These are phyloP conservation scores for Alternaria postmessia DNA, from an alignment of 2,329 filamentous ascomycete genomes.

Conservation along the genomic window DNA sequence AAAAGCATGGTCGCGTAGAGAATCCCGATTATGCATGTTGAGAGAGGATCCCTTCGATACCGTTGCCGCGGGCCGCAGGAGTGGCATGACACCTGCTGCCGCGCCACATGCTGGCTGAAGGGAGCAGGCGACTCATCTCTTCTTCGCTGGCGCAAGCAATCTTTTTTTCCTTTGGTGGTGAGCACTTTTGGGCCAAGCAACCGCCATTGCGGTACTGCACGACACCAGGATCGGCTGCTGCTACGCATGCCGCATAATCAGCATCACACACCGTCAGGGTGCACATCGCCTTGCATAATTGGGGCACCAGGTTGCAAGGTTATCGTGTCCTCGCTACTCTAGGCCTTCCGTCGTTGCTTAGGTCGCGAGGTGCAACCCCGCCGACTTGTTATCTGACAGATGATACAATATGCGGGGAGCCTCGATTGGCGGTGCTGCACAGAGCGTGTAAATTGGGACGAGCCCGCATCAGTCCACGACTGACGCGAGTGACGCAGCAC, in stretches of 20 bases:
- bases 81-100: conserved; percentile 29
- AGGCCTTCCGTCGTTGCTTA: conserved; percentile 23
- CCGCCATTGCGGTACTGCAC: conserved; percentile 26
- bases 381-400: conserved; percentile 26
- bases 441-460: conserved; percentile 12
- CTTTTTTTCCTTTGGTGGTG: neutral
- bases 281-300: conserved; percentile 15
- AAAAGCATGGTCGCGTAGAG: conserved; percentile 3
- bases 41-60: conserved; percentile 9
- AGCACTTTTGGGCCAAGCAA: neutral
- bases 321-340: conserved; percentile 29
- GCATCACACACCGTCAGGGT: conserved; percentile 28
- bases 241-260: conserved; percentile 22
- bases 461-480: conserved; percentile 26
- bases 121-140: conserved; percentile 22
- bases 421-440: neutral
- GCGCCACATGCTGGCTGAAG: conserved; percentile 10
- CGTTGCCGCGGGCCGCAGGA: conserved; percentile 23
- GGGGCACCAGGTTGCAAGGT: conserved; percentile 19
- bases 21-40: conserved; percentile 14
- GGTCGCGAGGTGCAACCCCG: conserved; percentile 22
- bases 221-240: conserved; percentile 17
- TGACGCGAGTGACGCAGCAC: conserved; percentile 18
- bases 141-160: conserved; percentile 5
- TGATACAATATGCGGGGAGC: conserved; percentile 21